These are phyloP conservation scores for Globisporangium middletonii DNA, from an alignment of 352 stramenopile genomes.

Conservation along the genomic window DNA sequence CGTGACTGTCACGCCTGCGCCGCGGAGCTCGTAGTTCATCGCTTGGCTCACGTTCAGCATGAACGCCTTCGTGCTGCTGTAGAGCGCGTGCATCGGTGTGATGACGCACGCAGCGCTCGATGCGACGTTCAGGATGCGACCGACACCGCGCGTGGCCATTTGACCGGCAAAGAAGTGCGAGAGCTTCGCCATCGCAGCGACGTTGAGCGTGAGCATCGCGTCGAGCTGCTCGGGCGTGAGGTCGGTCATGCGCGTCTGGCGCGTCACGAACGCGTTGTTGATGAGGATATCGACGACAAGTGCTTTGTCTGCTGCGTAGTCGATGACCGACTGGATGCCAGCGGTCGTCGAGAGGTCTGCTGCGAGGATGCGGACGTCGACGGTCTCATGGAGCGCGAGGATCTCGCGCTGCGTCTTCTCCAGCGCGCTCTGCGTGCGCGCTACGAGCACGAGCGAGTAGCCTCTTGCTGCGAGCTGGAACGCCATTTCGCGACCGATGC, in stretches of 20 bases:
- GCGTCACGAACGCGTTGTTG: constrained; percentile 62
- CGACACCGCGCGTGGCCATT: background rate
- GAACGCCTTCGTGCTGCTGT: no score
- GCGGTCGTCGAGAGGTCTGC: constrained; percentile 46
- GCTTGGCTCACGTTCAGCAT: no score
- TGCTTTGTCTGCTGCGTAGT: constrained; percentile 46
- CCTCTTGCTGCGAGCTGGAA: constrained; percentile 75
- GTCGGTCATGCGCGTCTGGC: constrained; percentile 23
- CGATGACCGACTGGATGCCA: constrained; percentile 49
- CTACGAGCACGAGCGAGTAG: constrained; percentile 71
- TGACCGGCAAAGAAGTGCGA: constrained; percentile 58
- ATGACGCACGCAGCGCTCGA: no score
- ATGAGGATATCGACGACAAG: constrained; percentile 79
- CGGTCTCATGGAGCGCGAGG: constrained; percentile 54
- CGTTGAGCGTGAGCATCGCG: constrained; percentile 62
- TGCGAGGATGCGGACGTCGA: constrained; percentile 45
- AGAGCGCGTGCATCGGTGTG: no score
- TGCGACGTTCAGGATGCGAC: no score
- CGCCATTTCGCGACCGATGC: constrained; percentile 75
- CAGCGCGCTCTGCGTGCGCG: constrained; percentile 46
- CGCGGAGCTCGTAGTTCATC: no score
- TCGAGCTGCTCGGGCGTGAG: constrained; percentile 34
- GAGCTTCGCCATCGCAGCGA: constrained; percentile 53
- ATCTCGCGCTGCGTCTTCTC: constrained; percentile 68
- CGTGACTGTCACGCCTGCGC: no score